phyloP scores from a whole-genome alignment of 2,329 filamentous ascomycete species.

The Alternaria panax region DNA sequence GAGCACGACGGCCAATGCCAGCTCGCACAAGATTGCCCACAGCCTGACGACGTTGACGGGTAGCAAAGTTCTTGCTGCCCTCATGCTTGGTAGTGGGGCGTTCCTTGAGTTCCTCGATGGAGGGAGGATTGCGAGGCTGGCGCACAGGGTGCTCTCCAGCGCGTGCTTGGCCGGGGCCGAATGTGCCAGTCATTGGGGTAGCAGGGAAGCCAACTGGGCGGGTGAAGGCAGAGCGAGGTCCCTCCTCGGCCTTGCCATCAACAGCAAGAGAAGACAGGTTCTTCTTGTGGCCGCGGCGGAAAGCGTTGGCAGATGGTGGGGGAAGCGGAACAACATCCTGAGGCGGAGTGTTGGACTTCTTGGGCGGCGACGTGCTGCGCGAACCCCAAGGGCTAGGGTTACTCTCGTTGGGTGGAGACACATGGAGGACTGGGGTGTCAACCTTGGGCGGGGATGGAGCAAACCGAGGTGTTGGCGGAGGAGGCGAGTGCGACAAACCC shows the following conservation, averaged over 20 bases:
- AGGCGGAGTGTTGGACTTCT: conserved; percentile 71
- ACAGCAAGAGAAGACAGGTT: conserved; percentile 71
- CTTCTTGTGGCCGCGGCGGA: conserved; percentile 95
- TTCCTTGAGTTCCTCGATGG: conserved; percentile 85
- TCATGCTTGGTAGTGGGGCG: conserved; percentile 93
- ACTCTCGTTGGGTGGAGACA: conserved; percentile 76
- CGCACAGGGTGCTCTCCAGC: conserved; percentile 93
- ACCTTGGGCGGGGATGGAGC: conserved; percentile 48
- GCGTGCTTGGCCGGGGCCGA: conserved; percentile 90
- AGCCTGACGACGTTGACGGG: conserved; percentile 89
- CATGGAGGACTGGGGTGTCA: conserved; percentile 70
- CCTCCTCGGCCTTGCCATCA: conserved; percentile 64
- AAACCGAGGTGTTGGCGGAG: conserved; percentile 54
- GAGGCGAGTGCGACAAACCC: conserved; percentile 57
- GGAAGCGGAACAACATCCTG: conserved; percentile 77
- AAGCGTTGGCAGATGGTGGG: conserved; percentile 87
- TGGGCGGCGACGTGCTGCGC: conserved; percentile 71
- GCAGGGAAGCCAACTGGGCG: conserved; percentile 71
- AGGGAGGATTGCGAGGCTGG: conserved; percentile 90
- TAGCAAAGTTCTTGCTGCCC: conserved; percentile 95
- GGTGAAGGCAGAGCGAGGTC: conserved; percentile 73
- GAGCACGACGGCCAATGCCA: conserved; percentile 80
- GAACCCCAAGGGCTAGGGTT: conserved; percentile 59
- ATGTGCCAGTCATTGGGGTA: conserved; percentile 82
- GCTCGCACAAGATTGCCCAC: conserved; percentile 91